Evolutionary conservation across 2,329 filamentous ascomycete species (phyloP), one percentile per base, ranked within the genome.

Genomic region (Xylaria sp.): DNA sequence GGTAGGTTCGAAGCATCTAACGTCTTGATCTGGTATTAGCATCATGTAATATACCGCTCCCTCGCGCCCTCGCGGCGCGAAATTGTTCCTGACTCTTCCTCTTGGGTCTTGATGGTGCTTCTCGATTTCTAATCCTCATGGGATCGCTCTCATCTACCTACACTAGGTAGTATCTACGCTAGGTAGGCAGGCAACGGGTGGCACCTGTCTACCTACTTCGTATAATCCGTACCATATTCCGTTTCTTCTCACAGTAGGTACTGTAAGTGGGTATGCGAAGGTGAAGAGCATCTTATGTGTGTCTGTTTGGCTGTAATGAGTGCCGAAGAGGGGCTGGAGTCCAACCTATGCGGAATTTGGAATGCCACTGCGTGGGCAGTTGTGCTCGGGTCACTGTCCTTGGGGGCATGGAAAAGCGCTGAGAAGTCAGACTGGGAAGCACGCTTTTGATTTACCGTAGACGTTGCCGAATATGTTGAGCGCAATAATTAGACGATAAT

Each of bases 101-200:
- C 23, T 30, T 30, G 23, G 23, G 23, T 51, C 16, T 35, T 47
- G 57, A 42, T 46, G 54, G 57, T 23, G 60, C 18, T 50, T 55
- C 60, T 57, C 51, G 48, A 48, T 46, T 50, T 52, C 42, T 11
- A 47, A 23, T 13, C 23, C 18, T 46, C 39, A 37, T 59, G 16
- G 44, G 9, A 51, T 23, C 35, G 35, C 13, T 19, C 51, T 39
- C 34, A 39, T 4, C 1, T n/a, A 6, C 5, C 3, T 13, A 44
- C 10, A 44, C 39, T 44, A 13, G 11, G 39, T 44, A 9, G 11
- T 13, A 16, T 16, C 16, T 16, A 16, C 16, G 16, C 16, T 16
- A 16, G 16, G 16, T 42, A 13, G 37, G 13, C 37, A 9, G 37
- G 37, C 9, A 42, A 42, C 13, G 37, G 37, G 7, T 42, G 3